phyloP scores from a whole-genome alignment of 345 rosid genomes.

The Crucihimalaya himalaica region DNA sequence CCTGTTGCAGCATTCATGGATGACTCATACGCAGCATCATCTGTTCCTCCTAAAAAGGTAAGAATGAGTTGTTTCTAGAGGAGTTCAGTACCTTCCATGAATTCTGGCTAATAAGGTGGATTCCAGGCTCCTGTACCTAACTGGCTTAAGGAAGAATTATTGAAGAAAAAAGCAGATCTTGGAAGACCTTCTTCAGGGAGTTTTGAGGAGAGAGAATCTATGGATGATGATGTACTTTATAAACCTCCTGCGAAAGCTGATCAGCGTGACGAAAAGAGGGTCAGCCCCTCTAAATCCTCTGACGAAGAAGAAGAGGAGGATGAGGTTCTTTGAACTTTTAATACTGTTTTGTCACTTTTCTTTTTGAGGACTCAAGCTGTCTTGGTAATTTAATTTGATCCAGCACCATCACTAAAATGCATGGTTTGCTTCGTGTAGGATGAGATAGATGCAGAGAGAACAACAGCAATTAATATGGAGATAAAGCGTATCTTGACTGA shows the following conservation, averaged over 20 bases:
- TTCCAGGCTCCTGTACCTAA: conserved; percentile 88
- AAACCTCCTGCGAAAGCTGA: conserved; percentile 53
- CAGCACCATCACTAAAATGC: conserved; percentile 12
- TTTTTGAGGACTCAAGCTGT: conserved; percentile 3
- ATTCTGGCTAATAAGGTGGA: conserved; percentile 30
- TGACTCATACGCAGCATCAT: conserved; percentile 70
- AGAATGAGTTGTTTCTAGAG: background rate
- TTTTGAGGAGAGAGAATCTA: conserved; percentile 57
- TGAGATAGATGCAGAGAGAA: conserved; percentile 68
- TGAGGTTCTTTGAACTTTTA: conserved; percentile 43
- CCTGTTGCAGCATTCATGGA: conserved; percentile 63
- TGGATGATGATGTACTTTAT: conserved; percentile 63
- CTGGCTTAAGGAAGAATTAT: conserved; percentile 96
- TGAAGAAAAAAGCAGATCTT: conserved; percentile 74
- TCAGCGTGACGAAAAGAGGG: conserved; percentile 65
- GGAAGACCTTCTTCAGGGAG: conserved; percentile 64
- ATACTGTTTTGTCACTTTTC: conserved; percentile 4
- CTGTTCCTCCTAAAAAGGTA: conserved; percentile 80
- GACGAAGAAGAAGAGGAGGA: conserved; percentile 95
- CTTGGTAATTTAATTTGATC: conserved; percentile 15
- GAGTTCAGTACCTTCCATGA: conserved; percentile 14
- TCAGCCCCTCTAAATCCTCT: conserved; percentile 69
- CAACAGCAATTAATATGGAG: conserved; percentile 82
- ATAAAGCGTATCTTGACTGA: conserved; percentile 91
- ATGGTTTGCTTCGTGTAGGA: conserved; percentile 58